Evolutionary conservation across 768 basidiomycete species (phyloP).

Genomic region (Lactarius quietus): DNA sequence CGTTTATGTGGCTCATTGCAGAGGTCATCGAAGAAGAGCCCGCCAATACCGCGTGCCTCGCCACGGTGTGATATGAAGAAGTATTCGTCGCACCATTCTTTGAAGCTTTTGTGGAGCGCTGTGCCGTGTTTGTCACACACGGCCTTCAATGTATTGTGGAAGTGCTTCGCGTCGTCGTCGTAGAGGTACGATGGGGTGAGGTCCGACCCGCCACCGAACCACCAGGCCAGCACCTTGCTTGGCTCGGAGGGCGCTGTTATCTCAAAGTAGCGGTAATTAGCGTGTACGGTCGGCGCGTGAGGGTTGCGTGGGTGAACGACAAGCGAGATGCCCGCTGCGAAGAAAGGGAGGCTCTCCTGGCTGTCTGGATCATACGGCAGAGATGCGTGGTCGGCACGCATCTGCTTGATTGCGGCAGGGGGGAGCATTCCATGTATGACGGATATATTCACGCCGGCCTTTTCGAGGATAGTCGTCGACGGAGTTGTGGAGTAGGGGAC

Average conservation of each 20-base stretch:
- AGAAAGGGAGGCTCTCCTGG: constrained; percentile 76
- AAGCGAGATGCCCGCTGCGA: constrained; percentile 87
- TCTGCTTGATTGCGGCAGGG: constrained; percentile 86
- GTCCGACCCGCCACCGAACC: constrained; percentile 97
- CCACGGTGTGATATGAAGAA: constrained; percentile 86
- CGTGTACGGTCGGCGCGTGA: constrained; percentile 88
- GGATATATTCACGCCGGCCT: constrained; percentile 94
- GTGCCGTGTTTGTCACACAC: constrained; percentile 74
- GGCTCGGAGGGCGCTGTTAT: constrained; percentile 44
- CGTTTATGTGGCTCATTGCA: constrained; percentile 60
- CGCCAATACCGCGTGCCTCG: constrained; percentile 88
- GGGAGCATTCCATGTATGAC: constrained; percentile 87
- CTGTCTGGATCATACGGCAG: constrained; percentile 60
- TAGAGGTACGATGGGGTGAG: constrained; percentile 92
- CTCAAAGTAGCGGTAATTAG: constrained; percentile 98
- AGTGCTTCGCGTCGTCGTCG: constrained; percentile 81
- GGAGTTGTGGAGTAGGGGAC: constrained; percentile 34
- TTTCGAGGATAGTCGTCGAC: constrained; percentile 67
- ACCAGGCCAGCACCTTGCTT: constrained; percentile 76
- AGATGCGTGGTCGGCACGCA: constrained; percentile 87
- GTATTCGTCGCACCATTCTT: constrained; percentile 97
- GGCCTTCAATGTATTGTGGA: constrained; percentile 72
- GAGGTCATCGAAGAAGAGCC: constrained; percentile 96
- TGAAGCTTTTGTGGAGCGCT: constrained; percentile 72
- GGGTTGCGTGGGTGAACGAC: constrained; percentile 95